Conservation (phyloP, 768 basidiomycete species). For the Rhizopogon salebrosus region DNA sequence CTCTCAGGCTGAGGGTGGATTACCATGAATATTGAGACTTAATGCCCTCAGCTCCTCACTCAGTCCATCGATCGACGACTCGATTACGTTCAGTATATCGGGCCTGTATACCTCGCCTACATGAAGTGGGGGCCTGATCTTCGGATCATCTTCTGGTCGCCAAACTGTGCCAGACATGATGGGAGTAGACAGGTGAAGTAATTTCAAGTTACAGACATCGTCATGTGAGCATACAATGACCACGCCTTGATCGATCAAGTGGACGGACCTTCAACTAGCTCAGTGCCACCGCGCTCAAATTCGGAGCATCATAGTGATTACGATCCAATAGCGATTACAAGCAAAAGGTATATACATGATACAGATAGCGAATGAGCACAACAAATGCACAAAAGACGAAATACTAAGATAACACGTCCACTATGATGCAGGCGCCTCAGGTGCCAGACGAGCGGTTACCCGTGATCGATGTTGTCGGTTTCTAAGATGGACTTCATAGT, state of each 20-base stretch:
- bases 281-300: too few species aligned
- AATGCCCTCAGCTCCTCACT: slow-evolving; percentile 50
- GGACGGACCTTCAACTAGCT: not conserved
- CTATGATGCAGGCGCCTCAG: not conserved
- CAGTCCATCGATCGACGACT: slow-evolving; percentile 47
- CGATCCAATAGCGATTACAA: slow-evolving; percentile 8
- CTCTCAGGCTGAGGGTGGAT: not conserved
- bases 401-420: slow-evolving; percentile 2
- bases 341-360: slow-evolving; percentile 32
- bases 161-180: slow-evolving; percentile 29
- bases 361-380: slow-evolving; percentile 21
- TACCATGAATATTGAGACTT: slow-evolving; percentile 72
- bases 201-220: not conserved
- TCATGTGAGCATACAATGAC: not conserved
- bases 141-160: slow-evolving; percentile 31
- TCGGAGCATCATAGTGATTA: not conserved
- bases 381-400: slow-evolving; percentile 12
- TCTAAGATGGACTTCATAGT: slow-evolving; percentile 91
- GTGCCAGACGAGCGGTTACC: slow-evolving; percentile 51
- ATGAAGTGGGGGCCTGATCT: slow-evolving; percentile 17
- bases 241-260: not conserved
- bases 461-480: slow-evolving; percentile 76
- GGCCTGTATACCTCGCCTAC: slow-evolving; percentile 42
- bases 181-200: not conserved
- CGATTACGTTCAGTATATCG: slow-evolving; percentile 59